Evolutionary conservation across 768 basidiomycete genomes (phyloP), one percentile per base, ranked within the genome.

Genomic region (Pleurotus citrinopileatus): DNA sequence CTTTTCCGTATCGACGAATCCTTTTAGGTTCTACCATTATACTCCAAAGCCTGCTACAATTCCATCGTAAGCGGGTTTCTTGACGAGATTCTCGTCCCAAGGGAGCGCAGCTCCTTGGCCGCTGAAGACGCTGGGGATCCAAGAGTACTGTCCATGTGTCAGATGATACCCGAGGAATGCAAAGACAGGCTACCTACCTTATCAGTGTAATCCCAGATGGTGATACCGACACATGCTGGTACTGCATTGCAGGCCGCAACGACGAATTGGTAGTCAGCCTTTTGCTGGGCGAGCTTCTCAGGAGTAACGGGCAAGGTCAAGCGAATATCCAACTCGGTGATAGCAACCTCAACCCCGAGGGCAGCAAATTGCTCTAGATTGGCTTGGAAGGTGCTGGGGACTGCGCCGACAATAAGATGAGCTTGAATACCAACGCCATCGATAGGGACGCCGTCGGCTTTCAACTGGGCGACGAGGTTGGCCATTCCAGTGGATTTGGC

Each of bases 301-400:
- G 65, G 58, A 2, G 81, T 82, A 10, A 69, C 73, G 12, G 83
- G 84, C 9, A 80, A 68, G 6, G 72, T 73, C 73, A 84, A 82
- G 45, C 84, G 74, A 60, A 82, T 82, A 61, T 87, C 85, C 44
- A 87, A 75, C 62, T 86, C 86, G 2, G 86, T 87, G 59, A 86
- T 78, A 8, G 84, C 84, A 22, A 86, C 80, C 59, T 87, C 85
- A 38, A 87, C 69, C 3, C 86, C 84, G 23, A 86, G 77, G 9
- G 76, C 76, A 10, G 79, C 75, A 62, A 87, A 79, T 46, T 75
- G 70, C 56, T 76, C 62, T 53, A 85, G 67, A 55, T 80, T 79
- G 2, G 71, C 64, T 52, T 76, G 69, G 45, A 87, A 63, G 9
- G 68, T 67, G 2, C 73, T 65, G 1, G 82, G 80, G 13, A 86